phyloP scores from a whole-genome alignment of 2,329 filamentous ascomycete genomes.

The Monilinia fructicola region DNA sequence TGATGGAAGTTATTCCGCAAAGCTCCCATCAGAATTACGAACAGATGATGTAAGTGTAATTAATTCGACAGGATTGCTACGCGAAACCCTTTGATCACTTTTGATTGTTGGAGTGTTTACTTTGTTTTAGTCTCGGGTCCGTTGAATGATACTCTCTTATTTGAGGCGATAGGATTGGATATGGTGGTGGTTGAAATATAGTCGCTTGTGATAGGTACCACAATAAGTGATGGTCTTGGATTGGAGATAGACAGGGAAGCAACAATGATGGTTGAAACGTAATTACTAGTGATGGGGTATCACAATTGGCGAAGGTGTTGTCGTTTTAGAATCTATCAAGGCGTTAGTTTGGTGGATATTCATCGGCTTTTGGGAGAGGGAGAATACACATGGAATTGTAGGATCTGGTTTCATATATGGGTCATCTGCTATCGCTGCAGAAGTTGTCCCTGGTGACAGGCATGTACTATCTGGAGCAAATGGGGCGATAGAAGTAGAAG shows the following conservation, averaged over 20 bases:
- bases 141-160: neutral
- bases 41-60: neutral
- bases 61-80: neutral
- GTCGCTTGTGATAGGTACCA: neutral
- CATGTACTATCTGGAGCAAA: neutral
- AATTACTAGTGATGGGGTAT: neutral
- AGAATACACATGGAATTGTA: neutral
- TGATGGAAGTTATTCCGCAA: neutral
- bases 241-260: no score
- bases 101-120: neutral
- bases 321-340: neutral
- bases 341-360: no score
- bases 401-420: neutral
- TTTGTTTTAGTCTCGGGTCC: neutral
- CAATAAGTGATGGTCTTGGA: neutral
- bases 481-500: neutral
- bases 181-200: neutral
- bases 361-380: no score
- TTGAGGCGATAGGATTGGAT: neutral
- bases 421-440: neutral
- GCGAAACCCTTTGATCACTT: neutral
- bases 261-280: neutral
- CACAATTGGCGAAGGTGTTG: neutral
- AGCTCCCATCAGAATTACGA: neutral
- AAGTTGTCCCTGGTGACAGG: neutral